Conservation (phyloP, 2,329 filamentous ascomycete species). For the Ambrosiella cleistominuta region DNA sequence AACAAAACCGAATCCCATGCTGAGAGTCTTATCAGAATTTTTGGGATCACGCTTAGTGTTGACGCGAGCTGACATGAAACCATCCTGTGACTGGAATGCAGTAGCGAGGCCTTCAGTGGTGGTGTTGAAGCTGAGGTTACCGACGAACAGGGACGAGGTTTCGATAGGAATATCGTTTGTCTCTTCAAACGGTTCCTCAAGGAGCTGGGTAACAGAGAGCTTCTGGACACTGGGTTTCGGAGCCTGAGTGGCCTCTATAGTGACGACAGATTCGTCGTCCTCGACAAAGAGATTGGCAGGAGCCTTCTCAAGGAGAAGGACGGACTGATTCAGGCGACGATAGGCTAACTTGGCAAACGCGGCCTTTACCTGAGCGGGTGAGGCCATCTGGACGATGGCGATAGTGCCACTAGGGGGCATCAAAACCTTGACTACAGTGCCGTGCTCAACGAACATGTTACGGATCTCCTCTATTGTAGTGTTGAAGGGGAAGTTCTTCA, state of each 20-base stretch:
- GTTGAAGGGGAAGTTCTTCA: constrained; percentile 87
- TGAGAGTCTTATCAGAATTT: constrained; percentile 68
- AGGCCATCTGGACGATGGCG: constrained; percentile 76
- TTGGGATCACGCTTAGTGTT: constrained; percentile 93
- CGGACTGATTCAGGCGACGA: constrained; percentile 74
- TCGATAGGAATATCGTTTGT: constrained; percentile 31
- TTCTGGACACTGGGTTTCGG: constrained; percentile 35
- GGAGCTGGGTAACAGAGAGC: constrained; percentile 43
- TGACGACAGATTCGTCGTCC: constrained; percentile 16
- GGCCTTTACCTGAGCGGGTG: constrained; percentile 59
- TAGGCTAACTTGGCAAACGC: constrained; percentile 80
- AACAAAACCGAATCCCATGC: constrained; percentile 94
- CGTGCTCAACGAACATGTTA: constrained; percentile 70
- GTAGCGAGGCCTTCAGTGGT: constrained; percentile 59
- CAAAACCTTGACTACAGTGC: constrained; percentile 61
- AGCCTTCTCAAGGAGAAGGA: constrained; percentile 85
- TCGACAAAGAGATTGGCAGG: constrained; percentile 59
- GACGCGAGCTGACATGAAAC: constrained; percentile 75
- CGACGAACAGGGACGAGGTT: constrained; percentile 74
- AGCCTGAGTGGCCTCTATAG: constrained; percentile 19
- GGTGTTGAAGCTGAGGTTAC: constrained; percentile 85
- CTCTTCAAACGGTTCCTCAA: constrained; percentile 41
- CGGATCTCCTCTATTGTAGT: constrained; percentile 64
- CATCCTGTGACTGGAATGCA: constrained; percentile 63
- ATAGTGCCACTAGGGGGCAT: constrained; percentile 90